Evolutionary conservation across 495 filamentous ascomycete genomes (phyloP).

Genomic region (Penicillium steckii): DNA sequence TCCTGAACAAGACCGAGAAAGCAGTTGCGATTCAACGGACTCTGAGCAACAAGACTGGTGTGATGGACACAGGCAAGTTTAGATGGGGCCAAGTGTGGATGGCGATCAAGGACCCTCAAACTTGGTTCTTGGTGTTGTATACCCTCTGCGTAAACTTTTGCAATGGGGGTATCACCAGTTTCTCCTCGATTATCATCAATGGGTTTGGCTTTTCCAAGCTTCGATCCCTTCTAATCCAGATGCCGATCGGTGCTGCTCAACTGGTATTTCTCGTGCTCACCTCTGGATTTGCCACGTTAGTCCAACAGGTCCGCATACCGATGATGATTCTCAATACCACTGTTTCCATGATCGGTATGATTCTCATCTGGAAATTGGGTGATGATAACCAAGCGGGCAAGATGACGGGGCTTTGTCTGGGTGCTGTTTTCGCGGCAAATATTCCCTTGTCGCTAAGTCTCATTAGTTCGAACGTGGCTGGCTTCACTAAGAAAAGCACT

Average conservation of each 20-base stretch:
- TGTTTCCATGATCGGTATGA: conserved; percentile 50
- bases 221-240: conserved; percentile 36
- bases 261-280: conserved; percentile 36
- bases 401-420: conserved; percentile 55
- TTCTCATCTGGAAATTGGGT: conserved; percentile 57
- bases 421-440: conserved; percentile 48
- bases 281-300: conserved; percentile 29
- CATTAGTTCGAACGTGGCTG: conserved; percentile 59
- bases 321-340: conserved; percentile 34
- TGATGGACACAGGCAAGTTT: conserved; percentile 57
- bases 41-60: conserved; percentile 56
- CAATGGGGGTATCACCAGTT: conserved; percentile 47
- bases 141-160: conserved; percentile 42
- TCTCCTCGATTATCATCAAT: conserved; percentile 39
- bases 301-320: conserved; percentile 24
- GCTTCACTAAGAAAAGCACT: conserved; percentile 62
- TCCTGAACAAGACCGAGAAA: conserved; percentile 44
- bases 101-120: conserved; percentile 52
- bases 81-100: conserved; percentile 54
- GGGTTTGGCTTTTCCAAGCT: conserved; percentile 41
- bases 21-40: conserved; percentile 56
- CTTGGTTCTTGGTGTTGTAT: conserved; percentile 42
- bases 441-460: conserved; percentile 56
- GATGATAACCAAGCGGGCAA: conserved; percentile 47
- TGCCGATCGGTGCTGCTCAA: conserved; percentile 36